phyloP scores from a whole-genome alignment of 192 early-diverging fungal genomes.

The Umbelopsis ramanniana region DNA sequence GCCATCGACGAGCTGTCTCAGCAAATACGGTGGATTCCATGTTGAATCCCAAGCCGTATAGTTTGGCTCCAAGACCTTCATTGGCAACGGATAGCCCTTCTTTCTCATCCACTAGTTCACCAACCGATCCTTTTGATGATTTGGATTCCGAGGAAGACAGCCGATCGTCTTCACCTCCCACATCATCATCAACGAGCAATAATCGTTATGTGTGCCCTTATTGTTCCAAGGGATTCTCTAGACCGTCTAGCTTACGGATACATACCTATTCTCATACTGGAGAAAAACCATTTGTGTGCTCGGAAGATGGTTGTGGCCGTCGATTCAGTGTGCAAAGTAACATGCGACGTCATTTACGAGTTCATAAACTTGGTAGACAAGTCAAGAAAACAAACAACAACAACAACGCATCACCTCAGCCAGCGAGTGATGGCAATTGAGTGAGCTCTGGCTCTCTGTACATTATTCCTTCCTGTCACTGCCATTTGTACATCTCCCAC shows the following conservation, averaged over 20 bases:
- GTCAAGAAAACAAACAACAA: slow-evolving; percentile 22
- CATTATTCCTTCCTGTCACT: no score
- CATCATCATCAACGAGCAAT: background rate
- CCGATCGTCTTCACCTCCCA: slow-evolving; percentile 5
- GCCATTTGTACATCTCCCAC: no score
- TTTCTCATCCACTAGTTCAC: background rate
- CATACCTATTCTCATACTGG: slow-evolving; percentile 80
- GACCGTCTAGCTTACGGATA: slow-evolving; percentile 70
- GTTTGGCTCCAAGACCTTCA: slow-evolving; percentile 16
- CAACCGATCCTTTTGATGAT: slow-evolving; percentile 7
- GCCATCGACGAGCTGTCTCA: slow-evolving; percentile 27
- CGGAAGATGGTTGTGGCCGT: slow-evolving; percentile 63
- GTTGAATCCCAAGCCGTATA: slow-evolving; percentile 6
- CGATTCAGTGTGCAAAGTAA: slow-evolving; percentile 78
- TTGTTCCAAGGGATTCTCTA: slow-evolving; percentile 69
- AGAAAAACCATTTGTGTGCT: slow-evolving; percentile 74
- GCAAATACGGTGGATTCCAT: slow-evolving; percentile 29
- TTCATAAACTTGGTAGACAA: slow-evolving; percentile 52
- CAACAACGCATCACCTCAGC: background rate
- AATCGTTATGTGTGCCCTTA: slow-evolving; percentile 62
- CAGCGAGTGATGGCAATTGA: background rate
- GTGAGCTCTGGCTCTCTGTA: no score
- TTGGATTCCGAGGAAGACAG: slow-evolving; percentile 11
- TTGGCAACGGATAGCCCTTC: background rate
- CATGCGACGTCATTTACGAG: slow-evolving; percentile 70